Evolutionary conservation across 2,329 filamentous ascomycete species (phyloP).

Genomic region (Graphium sp.): DNA sequence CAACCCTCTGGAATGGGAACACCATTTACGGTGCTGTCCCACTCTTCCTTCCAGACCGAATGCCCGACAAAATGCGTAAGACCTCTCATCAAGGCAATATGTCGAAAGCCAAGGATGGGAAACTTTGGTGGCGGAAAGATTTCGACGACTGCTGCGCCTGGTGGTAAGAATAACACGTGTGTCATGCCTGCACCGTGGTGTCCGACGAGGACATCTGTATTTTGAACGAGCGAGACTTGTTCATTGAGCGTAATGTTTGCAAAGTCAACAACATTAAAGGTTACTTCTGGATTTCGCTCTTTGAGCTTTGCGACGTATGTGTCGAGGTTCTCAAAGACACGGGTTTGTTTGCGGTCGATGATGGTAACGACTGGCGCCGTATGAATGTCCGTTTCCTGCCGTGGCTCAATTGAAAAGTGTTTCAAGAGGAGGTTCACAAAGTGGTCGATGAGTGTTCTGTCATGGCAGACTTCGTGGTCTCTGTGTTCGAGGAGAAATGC

Average conservation of each 20-base stretch:
- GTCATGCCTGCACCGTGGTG: conserved; percentile 25
- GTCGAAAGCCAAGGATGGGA: conserved; percentile 15
- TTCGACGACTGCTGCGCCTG: conserved; percentile 19
- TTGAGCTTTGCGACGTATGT: conserved; percentile 11
- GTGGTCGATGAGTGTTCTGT: conserved; percentile 8
- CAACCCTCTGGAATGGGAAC: not conserved
- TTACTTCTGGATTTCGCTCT: conserved; percentile 10
- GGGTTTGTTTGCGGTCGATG: conserved; percentile 14
- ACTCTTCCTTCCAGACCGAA: conserved; percentile 7
- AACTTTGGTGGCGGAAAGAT: conserved; percentile 16
- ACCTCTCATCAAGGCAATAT: conserved; percentile 19
- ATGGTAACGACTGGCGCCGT: conserved; percentile 14
- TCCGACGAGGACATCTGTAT: conserved; percentile 22
- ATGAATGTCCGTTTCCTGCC: conserved; percentile 4
- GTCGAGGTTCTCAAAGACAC: conserved; percentile 13
- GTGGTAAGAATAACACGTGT: conserved; percentile 20
- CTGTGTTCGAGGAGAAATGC: conserved; percentile 15
- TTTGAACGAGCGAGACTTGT: conserved; percentile 16
- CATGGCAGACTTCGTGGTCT: conserved; percentile 13
- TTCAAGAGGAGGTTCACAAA: conserved; percentile 15
- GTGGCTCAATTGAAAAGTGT: conserved; percentile 10
- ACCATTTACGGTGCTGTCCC: not conserved
- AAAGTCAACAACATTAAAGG: conserved; percentile 18
- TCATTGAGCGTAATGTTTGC: conserved; percentile 16
- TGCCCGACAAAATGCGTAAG: conserved; percentile 19